phyloP scores from a whole-genome alignment of 305 asterid species.

The Fraxinus paxiana region DNA sequence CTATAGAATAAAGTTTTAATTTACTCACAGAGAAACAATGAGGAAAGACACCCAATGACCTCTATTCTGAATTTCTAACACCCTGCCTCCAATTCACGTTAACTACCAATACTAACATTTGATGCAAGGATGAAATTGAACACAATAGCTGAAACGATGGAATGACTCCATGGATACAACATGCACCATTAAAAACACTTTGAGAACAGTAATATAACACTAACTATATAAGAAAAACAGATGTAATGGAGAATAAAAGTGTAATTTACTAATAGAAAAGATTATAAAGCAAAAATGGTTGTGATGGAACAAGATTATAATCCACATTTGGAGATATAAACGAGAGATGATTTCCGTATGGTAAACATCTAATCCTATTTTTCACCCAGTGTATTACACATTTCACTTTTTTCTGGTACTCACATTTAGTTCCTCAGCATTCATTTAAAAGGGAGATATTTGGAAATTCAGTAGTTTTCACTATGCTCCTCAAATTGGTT shows the following conservation, averaged over 20 bases:
- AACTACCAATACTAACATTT: not conserved
- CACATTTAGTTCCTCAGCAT: not conserved
- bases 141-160: not conserved
- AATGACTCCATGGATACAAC: not conserved
- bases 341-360: not conserved
- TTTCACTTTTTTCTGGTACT: not conserved
- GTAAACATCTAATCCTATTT: not conserved
- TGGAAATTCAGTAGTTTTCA: conserved; percentile 2
- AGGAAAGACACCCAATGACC: not conserved
- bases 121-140: not conserved
- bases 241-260: not conserved
- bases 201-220: not conserved
- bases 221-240: not conserved
- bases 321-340: not conserved
- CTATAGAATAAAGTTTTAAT: not conserved
- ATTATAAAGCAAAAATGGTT: not conserved
- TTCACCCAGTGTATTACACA: conserved; percentile 15
- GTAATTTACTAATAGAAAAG: not conserved
- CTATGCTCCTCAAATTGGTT: not conserved
- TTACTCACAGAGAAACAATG: not conserved
- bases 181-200: not conserved
- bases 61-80: not conserved
- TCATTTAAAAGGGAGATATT: not conserved
- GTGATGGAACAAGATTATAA: not conserved
- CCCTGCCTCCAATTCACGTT: not conserved